Evolutionary conservation across 2,329 filamentous ascomycete genomes (phyloP), one percentile per base, ranked within the genome.

Genomic region (Hymenoscyphus albidus): DNA sequence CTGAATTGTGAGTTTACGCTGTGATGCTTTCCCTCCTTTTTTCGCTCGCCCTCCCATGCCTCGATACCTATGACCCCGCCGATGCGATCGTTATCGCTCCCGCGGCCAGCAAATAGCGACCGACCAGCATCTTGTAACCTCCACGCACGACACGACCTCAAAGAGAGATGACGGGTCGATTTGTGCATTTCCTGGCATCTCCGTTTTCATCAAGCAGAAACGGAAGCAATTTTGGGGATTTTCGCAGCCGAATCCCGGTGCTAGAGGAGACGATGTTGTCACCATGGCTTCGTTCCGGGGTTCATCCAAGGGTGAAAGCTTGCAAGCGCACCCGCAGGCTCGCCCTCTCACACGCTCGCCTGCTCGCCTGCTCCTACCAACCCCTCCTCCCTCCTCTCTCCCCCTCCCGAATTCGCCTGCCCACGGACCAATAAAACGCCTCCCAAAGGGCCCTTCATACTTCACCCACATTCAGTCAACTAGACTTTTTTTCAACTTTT

Each of bases 41-140:
- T 59, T 55, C 38, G 14, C 57, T 39, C 40, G 31, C 13, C 14
- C 27, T 31, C 56, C 61, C 48, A 31, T 32, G 35, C 59, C 10
- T 51, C n/a, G 18, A 54, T 31, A 61, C 58, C 61, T 62, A 51
- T 61, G 62, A 55, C 62, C 44, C 65, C 65, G 65, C 68, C 67
- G 69, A 69, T 69, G 65, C 63, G 59, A 62, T 61, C 59, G 67
- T 64, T 70, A 70, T 70, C 68, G 67, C 35, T 10, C 27, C 27
- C 27, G 27, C 35, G 35, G 35, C 62, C 44, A 63, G 39, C 44
- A 44, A 54, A 55, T 62, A 58, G 59, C 60, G 56, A 40, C 31
- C 62, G 59, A 61, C 44, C 63, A 62, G 55, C 59, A 58, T 60
- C 62, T 67, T 65, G 55, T 38, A 32, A 38, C 63, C 62, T 67